Evolutionary conservation across 2,329 filamentous ascomycete species (phyloP), one percentile per base, ranked within the genome.

Genomic region (Coccinonectria pachysandricola): DNA sequence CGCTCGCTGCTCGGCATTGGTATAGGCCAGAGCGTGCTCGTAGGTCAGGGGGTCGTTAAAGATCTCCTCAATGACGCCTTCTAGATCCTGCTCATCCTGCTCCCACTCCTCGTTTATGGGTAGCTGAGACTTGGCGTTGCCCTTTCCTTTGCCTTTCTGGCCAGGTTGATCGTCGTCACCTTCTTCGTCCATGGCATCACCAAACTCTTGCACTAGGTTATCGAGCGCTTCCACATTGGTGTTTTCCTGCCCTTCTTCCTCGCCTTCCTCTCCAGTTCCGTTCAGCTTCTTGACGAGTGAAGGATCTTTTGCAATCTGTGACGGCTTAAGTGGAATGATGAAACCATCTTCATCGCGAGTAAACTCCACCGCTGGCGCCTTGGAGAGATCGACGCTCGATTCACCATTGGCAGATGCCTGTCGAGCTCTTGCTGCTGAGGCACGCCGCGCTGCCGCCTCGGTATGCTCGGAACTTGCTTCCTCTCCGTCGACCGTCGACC

Each of bases 1-100:
- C 2, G 68, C 71, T 12, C 67, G 60, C 35, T 71, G 62, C 34
- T 70, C 63, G 5, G 71, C 71, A 9, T 60, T 66, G 7, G 74
- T 69, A 31, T 79, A 68, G 1, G 64, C 62, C 30, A 68, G 65
- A 5, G 67, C 66, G 42, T 75, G 70, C 27, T 68, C 60, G 31
- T 64, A 54, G 4, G 67, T 70, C 24, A 68, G 56, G 1, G 73
- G 70, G 39, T 79, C 68, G 42, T 69, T 71, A 40, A 87, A 71
- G 28, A 82, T 71, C 34, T 75, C 71, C 8, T 73, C 70, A 46
- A 88, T 84, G 44, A 85, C 75, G 11, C 67, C 59, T 44, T 83
- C 78, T 1, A 87, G 60, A 24, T 71, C 65, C 36, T 71, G 68
- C 43, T 82, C 79, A 23, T 73, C 70, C 13, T 61, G 57, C 28